A percentile compares a stretch with the other conserved stretches of the same genome.
phyloP scores from a whole-genome alignment of 148 eudicot species.

The Hydrangea macrophylla region DNA sequence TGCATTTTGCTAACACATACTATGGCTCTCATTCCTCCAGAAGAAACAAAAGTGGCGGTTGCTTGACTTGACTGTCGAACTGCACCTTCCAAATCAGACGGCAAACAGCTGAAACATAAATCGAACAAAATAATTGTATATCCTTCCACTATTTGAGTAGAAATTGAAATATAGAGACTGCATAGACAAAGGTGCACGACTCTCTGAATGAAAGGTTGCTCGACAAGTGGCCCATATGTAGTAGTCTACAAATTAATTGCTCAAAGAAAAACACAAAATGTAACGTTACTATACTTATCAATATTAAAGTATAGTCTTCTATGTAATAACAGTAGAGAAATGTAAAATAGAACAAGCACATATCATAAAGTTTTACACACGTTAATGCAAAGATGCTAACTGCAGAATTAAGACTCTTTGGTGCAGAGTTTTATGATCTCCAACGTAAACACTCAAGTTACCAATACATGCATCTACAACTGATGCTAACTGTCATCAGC shows the following conservation, averaged over 20 bases:
- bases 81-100: slow-evolving; percentile 92
- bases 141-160: background rate
- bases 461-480: too few species aligned
- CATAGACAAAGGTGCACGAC: background rate
- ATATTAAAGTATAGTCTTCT: background rate
- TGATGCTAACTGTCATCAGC: background rate
- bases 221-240: background rate
- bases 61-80: slow-evolving; percentile 92
- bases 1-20: slow-evolving; percentile 67
- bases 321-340: too few species aligned
- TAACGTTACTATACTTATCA: too few species aligned
- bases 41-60: slow-evolving; percentile 64
- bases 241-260: background rate
- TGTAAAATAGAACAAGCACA: too few species aligned
- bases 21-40: slow-evolving; percentile 95
- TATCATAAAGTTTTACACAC: too few species aligned
- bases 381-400: too few species aligned
- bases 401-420: too few species aligned
- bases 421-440: too few species aligned
- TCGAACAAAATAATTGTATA: background rate
- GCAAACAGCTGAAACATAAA: slow-evolving; percentile 75
- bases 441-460: too few species aligned
- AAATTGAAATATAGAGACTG: background rate
- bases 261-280: background rate
- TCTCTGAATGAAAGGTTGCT: background rate